Percentiles rank a stretch among this genome's conserved stretches.
These are phyloP conservation scores for Schizopora paradoxa DNA, from an alignment of 1,284 basidiomycete species.

Conservation along the genomic window DNA sequence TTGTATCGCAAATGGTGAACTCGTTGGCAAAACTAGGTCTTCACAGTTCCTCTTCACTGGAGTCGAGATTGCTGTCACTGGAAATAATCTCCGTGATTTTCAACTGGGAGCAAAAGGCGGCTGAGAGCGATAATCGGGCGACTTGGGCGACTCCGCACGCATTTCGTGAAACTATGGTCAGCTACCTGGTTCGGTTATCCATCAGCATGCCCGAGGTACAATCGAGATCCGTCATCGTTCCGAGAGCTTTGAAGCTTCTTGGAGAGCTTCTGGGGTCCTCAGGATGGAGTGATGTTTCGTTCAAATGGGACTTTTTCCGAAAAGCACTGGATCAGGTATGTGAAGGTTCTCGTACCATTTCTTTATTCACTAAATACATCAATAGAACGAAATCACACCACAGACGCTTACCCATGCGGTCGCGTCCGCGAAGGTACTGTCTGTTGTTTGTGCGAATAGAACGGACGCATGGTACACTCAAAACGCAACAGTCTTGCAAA, in stretches of 20 bases:
- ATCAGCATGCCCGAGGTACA: conserved; percentile 72
- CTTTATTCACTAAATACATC: conserved; percentile 21
- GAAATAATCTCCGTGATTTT: conserved; percentile 86
- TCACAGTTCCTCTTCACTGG: conserved; percentile 66
- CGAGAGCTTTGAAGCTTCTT: conserved; percentile 78
- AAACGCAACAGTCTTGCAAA: conserved; percentile 80
- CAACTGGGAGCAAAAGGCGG: conserved; percentile 75
- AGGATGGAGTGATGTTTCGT: conserved; percentile 91
- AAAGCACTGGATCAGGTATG: conserved; percentile 74
- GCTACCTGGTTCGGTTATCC: conserved; percentile 86
- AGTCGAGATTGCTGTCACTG: conserved; percentile 78
- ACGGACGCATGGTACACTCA: conserved; percentile 77
- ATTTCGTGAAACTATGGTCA: conserved; percentile 87
- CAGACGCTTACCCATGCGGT: conserved; percentile 64
- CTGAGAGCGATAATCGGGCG: conserved; percentile 21
- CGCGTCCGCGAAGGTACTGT: conserved; percentile 86
- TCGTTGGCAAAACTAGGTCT: conserved; percentile 87
- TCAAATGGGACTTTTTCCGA: conserved; percentile 88
- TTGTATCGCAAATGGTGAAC: conserved; percentile 94
- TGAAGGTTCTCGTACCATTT: not conserved
- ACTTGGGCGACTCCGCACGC: conserved; percentile 73
- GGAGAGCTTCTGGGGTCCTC: conserved; percentile 76
- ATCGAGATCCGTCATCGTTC: conserved; percentile 58
- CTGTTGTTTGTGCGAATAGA: conserved; percentile 82
- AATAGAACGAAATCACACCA: conserved; percentile 73